Evolutionary conservation across 495 filamentous ascomycete species (phyloP), one percentile per base, ranked within the genome.

Genomic region (Aspergillus nidulans): DNA sequence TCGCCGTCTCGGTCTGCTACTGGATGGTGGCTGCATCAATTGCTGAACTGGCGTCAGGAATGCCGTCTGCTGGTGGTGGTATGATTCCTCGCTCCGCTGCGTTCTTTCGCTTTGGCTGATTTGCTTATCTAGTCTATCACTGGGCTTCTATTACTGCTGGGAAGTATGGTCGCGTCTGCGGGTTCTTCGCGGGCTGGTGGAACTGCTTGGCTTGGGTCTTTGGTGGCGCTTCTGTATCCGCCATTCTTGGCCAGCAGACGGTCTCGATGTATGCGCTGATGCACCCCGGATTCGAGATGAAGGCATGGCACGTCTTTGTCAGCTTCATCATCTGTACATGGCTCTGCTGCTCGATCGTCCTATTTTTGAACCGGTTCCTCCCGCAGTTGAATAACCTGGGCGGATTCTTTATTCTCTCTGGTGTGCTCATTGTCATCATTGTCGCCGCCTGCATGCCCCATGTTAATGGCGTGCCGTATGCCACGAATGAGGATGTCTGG

Each of bases 81-180:
- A 52, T 8, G 57, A 55, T 40, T 16, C 10, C 36, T 20, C 38
- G n/a, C 6, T 6, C 30, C 43, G 5, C 1, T 34, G 13, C 24
- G 16, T 13, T 18, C 2, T 20, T 9, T 26, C n/a, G 25, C 26
- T 28, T 18, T 30, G 20, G 8, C 46, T 55, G 19, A 55, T 28
- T 38, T 0, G 7, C 6, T 24, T 9, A n/a, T 42, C 4, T 36
- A 61, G 72, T 95, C 1, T 92, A 92, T 58, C 89, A 94, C 66
- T 94, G 89, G 89, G 88, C 89, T 4, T 84, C 85, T 0, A 78
- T 92, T 15, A 89, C 89, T 0, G 83, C 81, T 5, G 88, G 88
- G 2, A 80, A 73, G 42, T 86, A 84, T 66, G 90, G 89, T 26
- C 80, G 87, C 13, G 64, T 81, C 1, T 72, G 82, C 41, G 89